Base-by-base conservation (phyloP, 805 yeast genomes). In the Vanderwaltozyma polyspora region DNA sequence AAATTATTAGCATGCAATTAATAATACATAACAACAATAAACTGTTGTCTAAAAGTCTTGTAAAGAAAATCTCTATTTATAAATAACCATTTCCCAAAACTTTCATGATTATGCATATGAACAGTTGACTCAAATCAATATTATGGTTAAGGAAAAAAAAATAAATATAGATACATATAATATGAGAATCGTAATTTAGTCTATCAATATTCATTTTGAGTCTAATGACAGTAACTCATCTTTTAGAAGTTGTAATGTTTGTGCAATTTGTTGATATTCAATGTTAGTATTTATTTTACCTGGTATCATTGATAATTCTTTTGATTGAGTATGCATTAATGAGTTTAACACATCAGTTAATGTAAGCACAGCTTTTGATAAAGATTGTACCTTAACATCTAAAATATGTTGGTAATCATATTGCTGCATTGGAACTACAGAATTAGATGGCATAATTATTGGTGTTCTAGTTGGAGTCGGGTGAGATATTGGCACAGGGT, bases 391-490 rank as follows among this genome's bases (percentile, higher is more conserved):
- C 13, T 17, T 28, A 16, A 6, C 13, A 27, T 16, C 29, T 16
- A 16, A 16, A 14, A 28, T 17, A 7, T 27, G 17, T 11, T 21
- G n/a, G 10, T 8, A 21, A 8, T 21, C 23, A 21, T 21, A 8
- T 21, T 7, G 31, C 3, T 31, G 29, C 14, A 19, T 19, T 12
- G 34, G 25, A 17, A 28, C 33, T 12, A 24, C 28, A 5, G 23
- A 19, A 6, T 24, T 24, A 12, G 29, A 26, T 15, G 31, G 19
- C 4, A 30, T 22, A 15, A 34, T 17, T 9, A 29, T 14, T 16
- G 32, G 29, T 19, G 36, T 24, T 25, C 31, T 31, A 3, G 32
- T 29, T 25, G 36, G 36, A 3, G 32, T 24, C 11, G 36, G 36
- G 23, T 34, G 32, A 4, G 32, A 29, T 14, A 34, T 15, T 18